Base-by-base conservation (phyloP, 73 alveolate species). In the Paramecium octaurelia region DNA sequence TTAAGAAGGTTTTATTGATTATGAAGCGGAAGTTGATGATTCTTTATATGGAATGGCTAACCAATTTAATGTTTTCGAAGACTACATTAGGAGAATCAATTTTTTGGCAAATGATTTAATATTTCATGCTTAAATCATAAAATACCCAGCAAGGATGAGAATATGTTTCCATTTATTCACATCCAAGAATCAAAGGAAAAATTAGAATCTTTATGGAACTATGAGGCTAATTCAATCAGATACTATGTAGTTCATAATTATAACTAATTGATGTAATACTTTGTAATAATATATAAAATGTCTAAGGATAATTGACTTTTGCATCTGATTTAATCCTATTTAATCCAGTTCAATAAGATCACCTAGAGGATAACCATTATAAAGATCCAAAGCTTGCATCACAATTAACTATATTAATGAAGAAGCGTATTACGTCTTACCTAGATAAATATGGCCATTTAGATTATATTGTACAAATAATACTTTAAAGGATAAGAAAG, bases 321-420 rank as follows among this genome's bases (percentile, higher is more conserved):
- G 46, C 57, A 3, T 27, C 70, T 23, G 91, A 80, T 80, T 24
- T 80, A 18, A 18, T 80, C 6, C 46, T 80, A 10, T 80, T 80
- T 43, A 64, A 80, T 48, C 91, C 91, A 4, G 8, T 4, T 80
- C 11, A 80, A 8, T 80, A 43, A 80, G 91, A 44, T 21, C 11
- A 80, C 8, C 6, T 21, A 5, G 43, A 21, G 8, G 18, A 80
- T 34, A 42, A 44, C 24, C 35, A 80, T 20, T 43, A 48, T 1
- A 43, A 44, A 73, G 91, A 48, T 80, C 14, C 9, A 2, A 80
- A 40, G 24, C 75, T n/a, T 44, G 91, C n/a, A 80, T 80, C 27
- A 44, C 91, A 42, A 80, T 80, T 76, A n/a, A 10, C 1, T 76
- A 80, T 35, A 80, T 80, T 11, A 80, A 80, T 80, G 91, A 80